Base-by-base conservation (phyloP, 257 asterid species). In the Jasminum sambac region DNA sequence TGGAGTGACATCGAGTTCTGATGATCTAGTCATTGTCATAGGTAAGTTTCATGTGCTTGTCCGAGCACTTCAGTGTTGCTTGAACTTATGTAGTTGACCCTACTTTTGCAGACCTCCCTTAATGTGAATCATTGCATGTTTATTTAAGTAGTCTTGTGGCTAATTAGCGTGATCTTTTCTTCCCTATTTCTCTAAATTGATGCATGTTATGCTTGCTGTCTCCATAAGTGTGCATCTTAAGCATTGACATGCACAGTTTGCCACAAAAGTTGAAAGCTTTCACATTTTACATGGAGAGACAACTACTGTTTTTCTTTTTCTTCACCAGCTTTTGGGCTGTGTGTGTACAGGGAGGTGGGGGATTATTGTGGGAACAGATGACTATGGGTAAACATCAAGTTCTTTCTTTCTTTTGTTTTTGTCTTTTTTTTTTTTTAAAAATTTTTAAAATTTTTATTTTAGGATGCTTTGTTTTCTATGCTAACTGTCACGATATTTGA, bases 1-100 rank as follows among this genome's bases (percentile, higher is more conserved):
- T 77, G 99, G 99, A 74, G 99, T 94, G 39, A 75, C 96, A 44
- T 91, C 98, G 63, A 85, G 70, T 81, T 88, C 96, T 67, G 88
- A 86, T 63, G 99, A 88, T 82, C 84, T 91, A 79, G 91, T 94
- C 69, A 87, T 92, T 68, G 89, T 94, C 64, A 94, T 94, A 63
- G 99, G 99, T 94, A 82, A 84, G 88, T 52, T 72, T 68, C 65
- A 39, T 76, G 34, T 41, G 21, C 71, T 55, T 11, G 74, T 48
- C 59, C 24, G 13, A 77, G 55, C 65, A 46, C 75, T 66, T 38
- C 13, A 69, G 2, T 69, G 69, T 68, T 69, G 44, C 19, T 44
- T 63, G 68, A 43, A 64, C 72, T 66, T 66, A 63, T 62, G 63
- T 64, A 10, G 44, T 64, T 41, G 37, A 21, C 30, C 74, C 38